Percentiles rank a stretch among this genome's conserved stretches.
These are phyloP conservation scores for Eucalyptus viminalis DNA, from an alignment of 345 rosid genomes.

Conservation along the genomic window DNA sequence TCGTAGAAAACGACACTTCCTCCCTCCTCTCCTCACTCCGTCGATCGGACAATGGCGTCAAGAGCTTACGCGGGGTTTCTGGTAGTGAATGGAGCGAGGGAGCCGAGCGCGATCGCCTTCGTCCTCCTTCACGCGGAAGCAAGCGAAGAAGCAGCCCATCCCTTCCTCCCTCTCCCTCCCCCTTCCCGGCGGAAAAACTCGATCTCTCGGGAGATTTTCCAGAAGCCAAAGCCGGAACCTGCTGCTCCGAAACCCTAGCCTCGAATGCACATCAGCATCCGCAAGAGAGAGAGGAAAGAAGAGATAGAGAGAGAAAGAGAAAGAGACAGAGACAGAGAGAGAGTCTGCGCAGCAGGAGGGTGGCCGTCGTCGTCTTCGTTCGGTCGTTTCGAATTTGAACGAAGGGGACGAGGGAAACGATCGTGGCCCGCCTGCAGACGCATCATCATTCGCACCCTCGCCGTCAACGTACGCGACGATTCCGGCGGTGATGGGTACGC, in stretches of 20 bases:
- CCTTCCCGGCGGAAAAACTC: background rate
- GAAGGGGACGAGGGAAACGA: conserved; percentile 20
- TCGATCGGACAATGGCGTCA: background rate
- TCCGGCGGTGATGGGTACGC: background rate
- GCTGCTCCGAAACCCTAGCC: background rate
- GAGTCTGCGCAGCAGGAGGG: background rate
- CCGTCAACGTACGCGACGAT: background rate
- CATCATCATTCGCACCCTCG: background rate
- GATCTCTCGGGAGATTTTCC: background rate
- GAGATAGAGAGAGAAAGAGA: background rate
- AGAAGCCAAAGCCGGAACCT: no score
- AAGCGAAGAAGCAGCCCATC: conserved; percentile 75
- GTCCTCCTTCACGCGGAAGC: conserved; percentile 53
- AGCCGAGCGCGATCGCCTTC: conserved; percentile 5
- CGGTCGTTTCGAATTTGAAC: conserved; percentile 21
- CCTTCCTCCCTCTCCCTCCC: background rate
- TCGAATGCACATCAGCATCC: background rate
- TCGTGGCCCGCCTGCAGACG: background rate
- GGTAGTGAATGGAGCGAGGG: conserved; percentile 12
- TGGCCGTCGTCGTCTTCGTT: background rate
- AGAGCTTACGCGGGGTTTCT: conserved; percentile 14
- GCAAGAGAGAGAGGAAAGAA: background rate
- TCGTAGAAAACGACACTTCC: background rate
- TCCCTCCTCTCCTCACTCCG: background rate
- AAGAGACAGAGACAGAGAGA: background rate